These are phyloP conservation scores for Tephrocybe sp. DNA, from an alignment of 768 basidiomycete genomes.

Conservation along the genomic window DNA sequence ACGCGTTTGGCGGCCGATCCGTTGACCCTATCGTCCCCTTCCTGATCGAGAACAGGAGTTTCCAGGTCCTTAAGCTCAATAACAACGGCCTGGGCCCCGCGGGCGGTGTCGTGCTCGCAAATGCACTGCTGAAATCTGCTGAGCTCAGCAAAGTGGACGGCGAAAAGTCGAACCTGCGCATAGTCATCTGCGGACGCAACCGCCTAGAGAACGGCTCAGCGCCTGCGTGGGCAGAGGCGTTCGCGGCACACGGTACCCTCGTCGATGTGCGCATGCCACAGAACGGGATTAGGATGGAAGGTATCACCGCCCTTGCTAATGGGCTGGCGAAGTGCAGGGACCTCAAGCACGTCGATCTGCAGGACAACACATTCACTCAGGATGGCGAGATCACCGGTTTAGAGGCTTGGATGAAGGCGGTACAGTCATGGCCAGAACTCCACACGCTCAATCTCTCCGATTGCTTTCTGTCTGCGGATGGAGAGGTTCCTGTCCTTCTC, in stretches of 20 bases:
- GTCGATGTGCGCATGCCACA: constrained; percentile 92
- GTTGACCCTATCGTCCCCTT: constrained; percentile 93
- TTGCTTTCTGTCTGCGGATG: constrained; percentile 82
- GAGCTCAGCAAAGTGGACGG: constrained; percentile 64
- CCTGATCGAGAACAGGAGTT: constrained; percentile 77
- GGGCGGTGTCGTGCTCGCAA: constrained; percentile 83
- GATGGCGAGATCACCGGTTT: constrained; percentile 52
- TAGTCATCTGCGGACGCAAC: constrained; percentile 92
- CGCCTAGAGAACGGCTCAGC: constrained; percentile 93
- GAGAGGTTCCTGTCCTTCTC: constrained; percentile 70
- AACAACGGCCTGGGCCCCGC: constrained; percentile 96
- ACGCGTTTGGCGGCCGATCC: constrained; percentile 94
- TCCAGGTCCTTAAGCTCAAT: constrained; percentile 86
- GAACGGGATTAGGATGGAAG: constrained; percentile 95
- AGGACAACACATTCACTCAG: constrained; percentile 85
- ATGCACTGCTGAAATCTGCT: constrained; percentile 80
- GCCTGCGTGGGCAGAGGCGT: constrained; percentile 81
- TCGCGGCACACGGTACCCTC: constrained; percentile 79
- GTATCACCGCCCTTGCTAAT: constrained; percentile 74
- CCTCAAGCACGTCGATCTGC: constrained; percentile 82
- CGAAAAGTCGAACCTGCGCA: constrained; percentile 68
- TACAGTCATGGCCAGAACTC: constrained; percentile 71
- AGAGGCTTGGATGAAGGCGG: constrained; percentile 59
- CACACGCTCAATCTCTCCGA: constrained; percentile 88
- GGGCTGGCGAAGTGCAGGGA: constrained; percentile 69